Base-by-base conservation (phyloP, 2,329 filamentous ascomycete genomes). In the Aschersonia sp. region DNA sequence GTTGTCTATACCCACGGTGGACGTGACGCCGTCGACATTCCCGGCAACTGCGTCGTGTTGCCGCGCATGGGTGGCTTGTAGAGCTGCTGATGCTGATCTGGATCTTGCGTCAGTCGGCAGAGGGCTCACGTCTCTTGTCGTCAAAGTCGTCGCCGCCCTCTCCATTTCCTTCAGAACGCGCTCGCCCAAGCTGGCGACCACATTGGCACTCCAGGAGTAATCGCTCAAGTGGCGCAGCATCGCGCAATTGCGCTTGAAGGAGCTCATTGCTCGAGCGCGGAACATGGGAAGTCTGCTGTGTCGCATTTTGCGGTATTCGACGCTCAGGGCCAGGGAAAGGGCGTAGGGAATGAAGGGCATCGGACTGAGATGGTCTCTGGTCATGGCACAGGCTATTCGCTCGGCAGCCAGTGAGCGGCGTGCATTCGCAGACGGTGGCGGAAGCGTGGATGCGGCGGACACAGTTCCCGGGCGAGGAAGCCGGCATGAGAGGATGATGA, bases 301-400 rank as follows among this genome's bases (percentile, higher is more conserved):
- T 1, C 78, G 69, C 76, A 82, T 78, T 56, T 81, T 80, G 43
- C 76, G 71, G 52, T 82, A 82, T 9, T 75, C 73, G 1, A 82
- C 75, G 44, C 75, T 79, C 1, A 83, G 66, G 0, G 78, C 74
- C 0, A 83, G 67, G 1, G 77, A 78, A 0, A 82, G 67, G 0
- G 75, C 77, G 49, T 82, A 82, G 0, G 78, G 77, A 0, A 82
- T 68, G 50, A 81, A 74, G 0, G 79, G 77, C 32, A 80, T 66
- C 0, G 75, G 68, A 35, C 71, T 71, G 10, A 73, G 62, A 20
- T 71, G 70, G 43, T 78, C 73, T 4, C 70, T 66, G 12, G 67
- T 67, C 2, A 77, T 68, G n/a, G 74, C 69, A 40, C 68, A 74
- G 3, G 75, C 70, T 47, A 80, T 78, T 5, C 75, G 70, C 46